Base-by-base conservation (phyloP, 805 yeast genomes). In the Geotrichum ghanense region DNA sequence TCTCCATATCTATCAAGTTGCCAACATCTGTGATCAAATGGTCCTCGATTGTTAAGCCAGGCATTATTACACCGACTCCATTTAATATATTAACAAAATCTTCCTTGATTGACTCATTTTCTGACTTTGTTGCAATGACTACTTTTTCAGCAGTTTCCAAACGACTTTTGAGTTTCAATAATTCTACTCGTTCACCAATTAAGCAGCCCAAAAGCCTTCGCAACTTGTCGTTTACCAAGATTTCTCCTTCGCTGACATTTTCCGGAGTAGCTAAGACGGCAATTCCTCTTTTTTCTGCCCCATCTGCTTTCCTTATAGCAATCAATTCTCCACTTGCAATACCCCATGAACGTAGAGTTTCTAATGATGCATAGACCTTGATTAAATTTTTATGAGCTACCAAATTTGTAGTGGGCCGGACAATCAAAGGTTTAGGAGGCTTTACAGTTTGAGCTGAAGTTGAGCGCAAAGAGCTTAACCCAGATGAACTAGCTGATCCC, bases 111-210 rank as follows among this genome's bases (percentile, higher is more conserved):
- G 47, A 51, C 2, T 35, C 47, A 0, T 65, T 64, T 14, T 51
- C 42, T 2, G 34, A 44, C 1, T 45, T 47, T 1, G 58, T 51
- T 2, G 70, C 70, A 3, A 75, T 54, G 0, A 54, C 53, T 1
- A 76, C 63, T 27, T 49, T 54, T 2, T 61, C 52, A 0, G 75
- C 75, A 48, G 63, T 68, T 2, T 60, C 62, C 2, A 88, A 86
- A 17, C 42, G 31, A 48, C 76, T 83, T 2, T 60, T 53, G 3
- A 62, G 65, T 53, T 73, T 79, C 10, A 58, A 56, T 0, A 90
- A 52, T 23, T 66, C 65, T 19, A 76, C 51, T 41, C 79, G 58
- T 47, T 76, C 81, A 41, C 83, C 83, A 3, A 74, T 60, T 3
- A 72, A 49, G 1, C 73, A 51, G 39, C 69, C 72, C 10, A 70